Percentiles rank a stretch among this genome's conserved stretches.
Conservation (phyloP, 2,329 filamentous ascomycete species). For the Paracorniculantispora psalliotae region DNA sequence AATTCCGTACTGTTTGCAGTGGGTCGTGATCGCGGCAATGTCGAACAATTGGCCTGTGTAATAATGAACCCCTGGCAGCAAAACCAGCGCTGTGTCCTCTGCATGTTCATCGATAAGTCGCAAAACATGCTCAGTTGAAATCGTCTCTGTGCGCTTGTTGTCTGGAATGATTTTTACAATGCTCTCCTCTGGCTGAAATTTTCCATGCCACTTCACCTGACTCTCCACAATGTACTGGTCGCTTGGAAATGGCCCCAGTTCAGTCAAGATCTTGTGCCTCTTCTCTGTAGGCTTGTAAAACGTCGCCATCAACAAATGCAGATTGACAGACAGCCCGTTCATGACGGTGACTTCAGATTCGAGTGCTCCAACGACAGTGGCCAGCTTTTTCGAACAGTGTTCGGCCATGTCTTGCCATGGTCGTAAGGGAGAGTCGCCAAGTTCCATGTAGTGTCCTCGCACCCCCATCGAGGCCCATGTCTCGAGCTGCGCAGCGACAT, state of each 20-base stretch:
- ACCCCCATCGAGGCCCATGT: conserved; percentile 84
- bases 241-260: conserved; percentile 85
- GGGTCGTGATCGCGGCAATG: conserved; percentile 69
- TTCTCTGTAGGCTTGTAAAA: conserved; percentile 68
- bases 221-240: conserved; percentile 82
- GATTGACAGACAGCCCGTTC: conserved; percentile 77
- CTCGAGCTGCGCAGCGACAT: conserved; percentile 67
- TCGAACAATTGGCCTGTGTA: conserved; percentile 88
- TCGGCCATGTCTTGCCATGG: conserved; percentile 78
- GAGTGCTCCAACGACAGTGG: conserved; percentile 68
- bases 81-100: conserved; percentile 64
- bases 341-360: conserved; percentile 76
- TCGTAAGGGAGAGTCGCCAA: conserved; percentile 62
- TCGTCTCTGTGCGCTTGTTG: conserved; percentile 33
- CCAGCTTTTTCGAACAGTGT: conserved; percentile 62
- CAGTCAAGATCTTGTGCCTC: conserved; percentile 73
- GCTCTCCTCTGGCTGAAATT: conserved; percentile 55
- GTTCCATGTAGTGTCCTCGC: conserved; percentile 72
- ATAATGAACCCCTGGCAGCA: conserved; percentile 84
- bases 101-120: conserved; percentile 70
- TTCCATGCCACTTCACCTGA: conserved; percentile 66
- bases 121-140: conserved; percentile 67
- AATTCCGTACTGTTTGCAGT: conserved; percentile 68
- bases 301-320: conserved; percentile 76
- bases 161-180: conserved; percentile 71